Conservation (phyloP, 78 protist species). For the Chrysochromulina parva region DNA sequence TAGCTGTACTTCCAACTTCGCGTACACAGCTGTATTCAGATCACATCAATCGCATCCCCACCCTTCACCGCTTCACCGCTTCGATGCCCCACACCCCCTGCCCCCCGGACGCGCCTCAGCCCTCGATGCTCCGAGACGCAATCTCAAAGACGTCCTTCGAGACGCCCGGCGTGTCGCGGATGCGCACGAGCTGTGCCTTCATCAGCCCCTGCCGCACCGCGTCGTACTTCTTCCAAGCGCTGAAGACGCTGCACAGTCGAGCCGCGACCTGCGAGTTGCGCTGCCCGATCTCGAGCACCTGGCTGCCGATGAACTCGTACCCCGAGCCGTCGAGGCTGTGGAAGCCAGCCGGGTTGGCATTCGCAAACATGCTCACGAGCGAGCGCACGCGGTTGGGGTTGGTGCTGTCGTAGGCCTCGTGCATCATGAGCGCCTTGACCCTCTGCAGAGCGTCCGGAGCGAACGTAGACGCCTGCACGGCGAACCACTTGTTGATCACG, state of each 20-base stretch:
- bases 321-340: conserved; percentile 27
- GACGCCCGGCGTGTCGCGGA: background rate
- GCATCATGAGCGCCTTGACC: background rate
- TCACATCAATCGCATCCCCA: too few species aligned
- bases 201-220: background rate
- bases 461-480: background rate
- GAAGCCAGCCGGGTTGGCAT: background rate
- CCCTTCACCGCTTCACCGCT: too few species aligned
- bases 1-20: too few species aligned
- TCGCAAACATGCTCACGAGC: background rate
- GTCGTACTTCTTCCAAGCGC: background rate
- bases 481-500: conserved; percentile 48
- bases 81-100: too few species aligned
- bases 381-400: conserved; percentile 54
- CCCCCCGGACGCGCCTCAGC: too few species aligned
- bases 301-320: background rate
- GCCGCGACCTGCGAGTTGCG: conserved; percentile 41
- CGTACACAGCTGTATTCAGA: too few species aligned
- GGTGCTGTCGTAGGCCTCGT: background rate
- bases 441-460: background rate
- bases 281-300: background rate
- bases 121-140: background rate
- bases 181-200: conserved; percentile 8
- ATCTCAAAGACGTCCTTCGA: conserved; percentile 33
- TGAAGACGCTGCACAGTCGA: background rate